These are phyloP conservation scores for Penicillium sp. DNA, from an alignment of 2,329 filamentous ascomycete genomes.

Conservation along the genomic window DNA sequence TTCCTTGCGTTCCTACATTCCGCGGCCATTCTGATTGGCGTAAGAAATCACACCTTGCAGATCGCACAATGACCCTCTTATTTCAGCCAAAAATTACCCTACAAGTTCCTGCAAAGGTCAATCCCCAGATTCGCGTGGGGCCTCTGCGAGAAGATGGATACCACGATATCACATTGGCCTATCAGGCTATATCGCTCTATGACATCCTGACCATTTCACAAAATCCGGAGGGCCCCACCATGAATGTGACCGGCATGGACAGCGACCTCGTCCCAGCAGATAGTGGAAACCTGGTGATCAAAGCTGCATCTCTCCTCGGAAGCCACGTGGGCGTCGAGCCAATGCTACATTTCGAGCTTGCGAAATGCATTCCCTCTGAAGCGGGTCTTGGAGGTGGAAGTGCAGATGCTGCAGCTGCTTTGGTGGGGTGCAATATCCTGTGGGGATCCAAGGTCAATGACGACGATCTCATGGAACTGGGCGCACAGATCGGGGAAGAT, in stretches of 20 bases:
- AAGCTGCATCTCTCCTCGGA: slow-evolving; percentile 1
- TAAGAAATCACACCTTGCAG: not conserved
- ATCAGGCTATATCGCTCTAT: slow-evolving; percentile 9
- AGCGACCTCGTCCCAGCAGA: slow-evolving; percentile 4
- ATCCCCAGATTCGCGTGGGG: slow-evolving; percentile 8
- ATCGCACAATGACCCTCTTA: not conserved
- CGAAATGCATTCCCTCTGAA: slow-evolving; percentile 6
- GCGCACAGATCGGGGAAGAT: slow-evolving; percentile 6
- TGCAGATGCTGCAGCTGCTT: slow-evolving; percentile 7
- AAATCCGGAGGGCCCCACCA: not conserved
- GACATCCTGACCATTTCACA: slow-evolving; percentile 1
- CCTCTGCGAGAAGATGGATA: slow-evolving; percentile 9
- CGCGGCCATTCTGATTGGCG: not conserved
- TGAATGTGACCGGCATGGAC: slow-evolving; percentile 4
- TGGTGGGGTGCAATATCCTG: slow-evolving; percentile 6
- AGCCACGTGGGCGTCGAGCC: not conserved
- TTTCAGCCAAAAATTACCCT: not conserved
- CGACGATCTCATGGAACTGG: slow-evolving; percentile 2
- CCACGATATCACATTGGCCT: slow-evolving; percentile 9
- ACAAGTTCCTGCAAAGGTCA: slow-evolving; percentile 10
- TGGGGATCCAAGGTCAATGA: not conserved
- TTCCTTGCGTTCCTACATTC: not conserved
- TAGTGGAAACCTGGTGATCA: slow-evolving; percentile 5
- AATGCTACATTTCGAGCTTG: slow-evolving; percentile 4
- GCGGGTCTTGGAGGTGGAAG: slow-evolving; percentile 9